phyloP scores from a whole-genome alignment of 257 asterid genomes.

The Prunella vulgaris region DNA sequence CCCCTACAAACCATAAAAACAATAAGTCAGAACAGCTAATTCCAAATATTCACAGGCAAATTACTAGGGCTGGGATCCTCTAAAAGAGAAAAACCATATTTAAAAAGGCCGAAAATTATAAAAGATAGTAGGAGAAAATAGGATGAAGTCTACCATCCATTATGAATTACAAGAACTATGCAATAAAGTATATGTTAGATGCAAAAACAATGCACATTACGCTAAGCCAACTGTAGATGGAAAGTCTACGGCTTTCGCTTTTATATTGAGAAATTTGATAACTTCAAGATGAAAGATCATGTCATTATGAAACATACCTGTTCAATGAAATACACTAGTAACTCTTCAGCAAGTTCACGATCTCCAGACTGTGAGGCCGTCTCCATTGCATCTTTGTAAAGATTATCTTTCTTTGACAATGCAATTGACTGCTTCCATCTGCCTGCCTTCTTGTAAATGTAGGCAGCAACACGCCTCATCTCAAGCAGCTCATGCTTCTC shows the following conservation, averaged over 20 bases:
- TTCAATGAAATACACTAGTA: constrained; percentile 86
- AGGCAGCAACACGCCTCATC: constrained; percentile 99
- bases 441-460: constrained; percentile 91
- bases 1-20: constrained; percentile 50
- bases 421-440: constrained; percentile 97
- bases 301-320: constrained; percentile 41
- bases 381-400: constrained; percentile 97
- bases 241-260: background rate
- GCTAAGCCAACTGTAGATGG: background rate
- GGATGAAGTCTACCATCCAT: background rate
- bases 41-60: background rate
- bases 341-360: constrained; percentile 96
- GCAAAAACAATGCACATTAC: background rate
- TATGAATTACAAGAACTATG: background rate
- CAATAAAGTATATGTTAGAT: too few relatives aligned
- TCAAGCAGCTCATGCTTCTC: constrained; percentile 96
- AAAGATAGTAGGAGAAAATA: background rate
- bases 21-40: background rate
- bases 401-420: constrained; percentile 86
- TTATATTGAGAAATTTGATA: background rate
- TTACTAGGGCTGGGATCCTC: background rate
- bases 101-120: background rate
- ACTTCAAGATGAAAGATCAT: background rate
- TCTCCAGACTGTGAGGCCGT: constrained; percentile 97
- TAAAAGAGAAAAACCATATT: background rate